phyloP scores from a whole-genome alignment of 371 early-diverging fungal genomes.

The Circinella minor region DNA sequence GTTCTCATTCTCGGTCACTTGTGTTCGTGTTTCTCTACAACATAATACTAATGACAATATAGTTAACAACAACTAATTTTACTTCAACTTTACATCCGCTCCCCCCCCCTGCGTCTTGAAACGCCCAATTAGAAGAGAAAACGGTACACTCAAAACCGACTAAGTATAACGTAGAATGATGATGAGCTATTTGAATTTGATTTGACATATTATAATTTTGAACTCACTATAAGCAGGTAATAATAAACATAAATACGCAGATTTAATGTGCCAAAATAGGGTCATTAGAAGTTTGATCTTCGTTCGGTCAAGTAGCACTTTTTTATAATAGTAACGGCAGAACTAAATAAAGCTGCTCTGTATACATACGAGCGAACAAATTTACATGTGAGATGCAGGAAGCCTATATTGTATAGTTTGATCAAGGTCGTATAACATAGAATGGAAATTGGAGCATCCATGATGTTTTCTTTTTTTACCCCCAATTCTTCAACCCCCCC shows the following conservation, averaged over 20 bases:
- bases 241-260: background rate
- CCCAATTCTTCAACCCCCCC: background rate
- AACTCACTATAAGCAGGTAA: too few species aligned
- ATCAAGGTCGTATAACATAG: background rate
- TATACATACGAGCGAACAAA: background rate
- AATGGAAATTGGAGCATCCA: background rate
- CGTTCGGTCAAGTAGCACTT: background rate
- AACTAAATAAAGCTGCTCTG: constrained; percentile 1
- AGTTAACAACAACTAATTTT: too few species aligned
- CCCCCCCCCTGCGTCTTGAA: constrained; percentile 1
- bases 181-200: too few species aligned
- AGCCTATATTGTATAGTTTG: background rate
- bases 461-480: background rate
- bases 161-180: too few species aligned
- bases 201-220: background rate
- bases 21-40: background rate
- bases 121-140: background rate
- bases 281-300: background rate
- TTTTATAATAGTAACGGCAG: too few species aligned
- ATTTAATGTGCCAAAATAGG: background rate
- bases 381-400: constrained; percentile 6
- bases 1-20: background rate
- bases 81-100: too few species aligned
- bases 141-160: too few species aligned
- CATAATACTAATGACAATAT: too few species aligned